Conservation (phyloP, 2,329 filamentous ascomycete genomes). For the Byssoonygena ceratinophila region DNA sequence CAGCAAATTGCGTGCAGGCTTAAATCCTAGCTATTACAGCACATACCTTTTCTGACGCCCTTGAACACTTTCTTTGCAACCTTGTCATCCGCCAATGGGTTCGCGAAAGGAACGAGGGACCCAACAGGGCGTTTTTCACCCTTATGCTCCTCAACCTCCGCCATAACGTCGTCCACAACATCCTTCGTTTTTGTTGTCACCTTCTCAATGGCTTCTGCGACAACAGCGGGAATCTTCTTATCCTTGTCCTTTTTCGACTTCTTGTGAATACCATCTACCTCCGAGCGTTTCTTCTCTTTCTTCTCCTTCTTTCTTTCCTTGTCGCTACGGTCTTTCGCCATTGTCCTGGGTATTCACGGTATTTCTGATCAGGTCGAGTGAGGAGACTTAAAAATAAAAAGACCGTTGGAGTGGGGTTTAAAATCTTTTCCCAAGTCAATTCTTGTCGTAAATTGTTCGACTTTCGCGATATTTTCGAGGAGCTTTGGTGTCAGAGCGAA, state of each 20-base stretch:
- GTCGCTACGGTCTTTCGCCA: conserved; percentile 39
- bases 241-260: conserved; percentile 40
- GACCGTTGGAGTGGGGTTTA: neutral
- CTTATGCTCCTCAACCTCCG: conserved; percentile 21
- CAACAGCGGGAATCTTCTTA: conserved; percentile 33
- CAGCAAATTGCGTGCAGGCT: conserved; percentile 16
- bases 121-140: conserved; percentile 30
- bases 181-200: too few species aligned
- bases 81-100: conserved; percentile 43
- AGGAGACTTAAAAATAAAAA: too few species aligned
- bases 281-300: conserved; percentile 34
- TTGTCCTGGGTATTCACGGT: too few species aligned
- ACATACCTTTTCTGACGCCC: conserved; percentile 43
- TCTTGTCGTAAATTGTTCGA: neutral
- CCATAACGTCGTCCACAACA: conserved; percentile 19
- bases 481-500: conserved; percentile 4
- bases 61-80: conserved; percentile 43
- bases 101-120: conserved; percentile 42
- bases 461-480: conserved; percentile 2
- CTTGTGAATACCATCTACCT: conserved; percentile 39
- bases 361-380: too few species aligned
- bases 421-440: neutral
- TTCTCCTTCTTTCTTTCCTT: conserved; percentile 37
- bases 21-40: neutral
- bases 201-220: conserved; percentile 33